Base-by-base conservation (phyloP, 495 filamentous ascomycete genomes). In the Terfezia claveryi region DNA sequence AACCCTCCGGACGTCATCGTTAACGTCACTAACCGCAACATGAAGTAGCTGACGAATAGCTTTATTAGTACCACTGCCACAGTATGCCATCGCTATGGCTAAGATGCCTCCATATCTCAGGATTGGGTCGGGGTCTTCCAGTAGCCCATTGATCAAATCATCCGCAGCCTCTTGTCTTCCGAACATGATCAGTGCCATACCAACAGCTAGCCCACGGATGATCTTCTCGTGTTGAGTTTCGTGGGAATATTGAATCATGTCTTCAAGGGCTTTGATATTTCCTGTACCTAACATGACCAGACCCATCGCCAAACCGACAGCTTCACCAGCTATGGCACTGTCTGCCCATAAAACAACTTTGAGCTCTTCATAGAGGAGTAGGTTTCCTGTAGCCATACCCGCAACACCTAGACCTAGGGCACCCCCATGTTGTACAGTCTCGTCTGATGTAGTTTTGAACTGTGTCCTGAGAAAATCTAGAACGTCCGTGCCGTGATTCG, bases 141-240 rank as follows among this genome's bases (percentile, higher is more conserved):
- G 72, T 10, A 99, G 80, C 52, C 86, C 85, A 62, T 89, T 88
- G 61, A 95, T 92, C 59, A 94, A 75, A 61, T 86, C 83, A 69
- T 99, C 92, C 7, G 91, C 92, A 54, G 80, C 82, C 65, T 96
- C 92, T 68, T 96, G 88, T 46, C 85, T 82, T 36, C 83, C 87
- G 61, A 89, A 96, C 89, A 95, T 99, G 70, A 96, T 94, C 57
- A 99, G 72, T 38, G 92, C 87, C 85, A 99, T 96, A 57, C 92
- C 92, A 58, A 99, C 74, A 16, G 88, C 88, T 54, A 93, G 74
- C 60, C 92, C 92, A 51, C 92, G 86, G 20, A 96, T 87, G 54
- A 94, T 96, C 76, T 99, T 99, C 70, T 96, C 92, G 68, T 99
- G 92, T 53, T 89, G 85, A 0, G 92, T 99, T 38, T 99, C 92